phyloP scores from a whole-genome alignment of 2,329 filamentous ascomycete species.

The Colletotrichum sp. region DNA sequence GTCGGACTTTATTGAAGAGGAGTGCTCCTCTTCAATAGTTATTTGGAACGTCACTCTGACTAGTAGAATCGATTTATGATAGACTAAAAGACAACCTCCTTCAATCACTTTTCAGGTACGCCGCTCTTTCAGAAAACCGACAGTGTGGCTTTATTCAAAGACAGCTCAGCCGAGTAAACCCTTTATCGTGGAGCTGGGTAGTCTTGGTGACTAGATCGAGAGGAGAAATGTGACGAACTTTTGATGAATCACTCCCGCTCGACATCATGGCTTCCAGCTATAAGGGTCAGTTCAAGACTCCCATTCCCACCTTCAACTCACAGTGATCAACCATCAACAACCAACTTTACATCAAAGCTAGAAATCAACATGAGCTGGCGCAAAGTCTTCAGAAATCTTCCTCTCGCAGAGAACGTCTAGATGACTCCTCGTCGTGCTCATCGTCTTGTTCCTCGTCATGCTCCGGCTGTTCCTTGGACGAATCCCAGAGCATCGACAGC shows the following conservation, averaged over 20 bases:
- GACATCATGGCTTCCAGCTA: not conserved
- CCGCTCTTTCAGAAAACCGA: not conserved
- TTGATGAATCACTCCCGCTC: not conserved
- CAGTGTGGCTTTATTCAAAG: not conserved
- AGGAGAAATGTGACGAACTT: not conserved
- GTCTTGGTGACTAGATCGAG: not conserved
- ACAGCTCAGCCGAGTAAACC: not conserved
- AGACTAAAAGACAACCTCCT: not conserved
- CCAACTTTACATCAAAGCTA: not conserved
- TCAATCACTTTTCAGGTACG: not conserved
- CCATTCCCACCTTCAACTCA: too few species aligned
- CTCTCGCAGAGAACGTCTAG: not conserved
- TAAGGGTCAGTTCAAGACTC: not conserved
- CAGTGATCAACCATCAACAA: not conserved
- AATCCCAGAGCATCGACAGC: not conserved
- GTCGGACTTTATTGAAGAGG: not conserved
- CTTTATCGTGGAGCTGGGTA: not conserved
- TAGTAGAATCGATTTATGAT: not conserved
- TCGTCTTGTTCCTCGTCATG: not conserved
- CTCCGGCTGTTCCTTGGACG: not conserved
- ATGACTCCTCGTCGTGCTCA: not conserved
- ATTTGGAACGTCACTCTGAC: too few species aligned
- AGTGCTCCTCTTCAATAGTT: too few species aligned
- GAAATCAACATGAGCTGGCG: not conserved
- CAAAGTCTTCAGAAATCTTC: not conserved